phyloP scores from a whole-genome alignment of 352 stramenopile genomes.

The Globisporangium canariense region DNA sequence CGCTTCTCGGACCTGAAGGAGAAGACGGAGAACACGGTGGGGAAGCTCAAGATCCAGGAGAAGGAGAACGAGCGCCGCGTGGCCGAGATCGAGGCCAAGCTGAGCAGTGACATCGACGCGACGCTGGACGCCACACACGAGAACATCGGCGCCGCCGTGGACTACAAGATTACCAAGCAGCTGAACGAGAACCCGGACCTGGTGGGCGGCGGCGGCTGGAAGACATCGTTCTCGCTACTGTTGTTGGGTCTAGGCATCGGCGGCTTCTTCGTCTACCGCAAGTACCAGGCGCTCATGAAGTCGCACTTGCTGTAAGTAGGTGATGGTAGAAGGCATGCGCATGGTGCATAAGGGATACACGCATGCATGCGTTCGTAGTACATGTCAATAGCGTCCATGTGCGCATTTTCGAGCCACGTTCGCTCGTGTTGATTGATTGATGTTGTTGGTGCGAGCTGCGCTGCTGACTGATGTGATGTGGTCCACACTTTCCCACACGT shows the following conservation, averaged over 20 bases:
- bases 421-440: neutral
- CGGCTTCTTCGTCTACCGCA: slow-evolving; percentile 65
- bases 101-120: slow-evolving; percentile 58
- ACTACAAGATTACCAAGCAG: slow-evolving; percentile 77
- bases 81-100: slow-evolving; percentile 61
- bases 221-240: slow-evolving; percentile 74
- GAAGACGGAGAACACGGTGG: slow-evolving; percentile 80
- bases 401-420: neutral
- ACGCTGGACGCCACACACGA: slow-evolving; percentile 58
- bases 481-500: slow-evolving; percentile 3
- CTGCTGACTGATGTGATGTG: neutral
- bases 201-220: slow-evolving; percentile 57
- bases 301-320: slow-evolving; percentile 74
- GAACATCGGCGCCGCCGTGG: slow-evolving; percentile 55
- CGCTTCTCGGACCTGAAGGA: slow-evolving; percentile 82
- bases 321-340: neutral
- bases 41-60: slow-evolving; percentile 74
- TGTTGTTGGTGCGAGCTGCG: neutral
- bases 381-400: slow-evolving; percentile 3
- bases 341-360: neutral
- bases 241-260: slow-evolving; percentile 50
- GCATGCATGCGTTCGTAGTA: neutral
- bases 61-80: slow-evolving; percentile 73
- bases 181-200: slow-evolving; percentile 67
- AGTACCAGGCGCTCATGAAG: slow-evolving; percentile 86